Evolutionary conservation across 148 eudicot genomes (phyloP).

Genomic region (Drosera capensis): DNA sequence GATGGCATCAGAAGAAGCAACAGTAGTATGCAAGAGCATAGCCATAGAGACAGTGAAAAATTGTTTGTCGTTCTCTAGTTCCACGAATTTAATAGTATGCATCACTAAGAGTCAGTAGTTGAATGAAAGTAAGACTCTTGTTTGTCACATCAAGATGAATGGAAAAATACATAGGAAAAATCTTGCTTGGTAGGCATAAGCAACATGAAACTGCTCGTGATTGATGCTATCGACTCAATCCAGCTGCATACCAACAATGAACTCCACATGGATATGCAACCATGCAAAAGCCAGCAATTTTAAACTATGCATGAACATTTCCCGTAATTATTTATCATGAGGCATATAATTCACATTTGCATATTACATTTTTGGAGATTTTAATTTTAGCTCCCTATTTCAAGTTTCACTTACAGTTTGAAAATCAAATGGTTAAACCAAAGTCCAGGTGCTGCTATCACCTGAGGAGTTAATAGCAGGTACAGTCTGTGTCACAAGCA

Average conservation of each 20-base stretch:
- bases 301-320: neutral
- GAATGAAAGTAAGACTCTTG: neutral
- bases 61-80: neutral
- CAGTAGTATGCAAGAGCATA: neutral
- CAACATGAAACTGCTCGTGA: too few species aligned
- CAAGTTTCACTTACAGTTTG: neutral
- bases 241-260: too few species aligned
- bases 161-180: too few species aligned
- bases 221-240: too few species aligned
- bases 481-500: constrained; percentile 42
- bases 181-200: too few species aligned
- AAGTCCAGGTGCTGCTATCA: constrained; percentile 9
- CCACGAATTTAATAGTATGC: neutral
- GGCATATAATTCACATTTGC: neutral
- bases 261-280: too few species aligned
- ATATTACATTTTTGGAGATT: neutral
- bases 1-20: neutral
- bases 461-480: constrained; percentile 28
- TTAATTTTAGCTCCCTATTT: neutral
- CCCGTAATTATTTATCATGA: neutral
- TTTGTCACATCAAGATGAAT: neutral
- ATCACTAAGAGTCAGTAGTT: neutral
- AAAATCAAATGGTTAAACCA: neutral
- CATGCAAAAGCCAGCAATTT: too few species aligned
- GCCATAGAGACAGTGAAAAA: neutral